Percentiles rank a stretch among this genome's conserved stretches.
Conservation (phyloP, 768 basidiomycete genomes). For the Gelatoporia subvermispora region DNA sequence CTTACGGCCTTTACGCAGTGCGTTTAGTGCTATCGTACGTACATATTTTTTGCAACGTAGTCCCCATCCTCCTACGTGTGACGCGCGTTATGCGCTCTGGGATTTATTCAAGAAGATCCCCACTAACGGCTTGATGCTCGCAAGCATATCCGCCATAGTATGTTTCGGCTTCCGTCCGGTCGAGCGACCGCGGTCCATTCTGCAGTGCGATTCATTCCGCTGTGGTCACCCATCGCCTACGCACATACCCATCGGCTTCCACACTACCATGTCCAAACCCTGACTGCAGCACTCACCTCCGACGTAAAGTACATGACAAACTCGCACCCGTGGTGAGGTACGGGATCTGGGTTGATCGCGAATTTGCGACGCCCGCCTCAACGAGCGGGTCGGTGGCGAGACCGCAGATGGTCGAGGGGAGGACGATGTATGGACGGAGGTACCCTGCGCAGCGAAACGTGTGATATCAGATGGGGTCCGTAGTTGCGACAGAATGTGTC, state of each 20-base stretch:
- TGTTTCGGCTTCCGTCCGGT: conserved; percentile 44
- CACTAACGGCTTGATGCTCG: conserved; percentile 37
- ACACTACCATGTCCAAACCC: no score
- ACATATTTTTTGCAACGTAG: no score
- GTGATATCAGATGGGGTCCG: conserved; percentile 30
- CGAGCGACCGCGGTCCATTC: conserved; percentile 19
- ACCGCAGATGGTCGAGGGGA: conserved; percentile 55
- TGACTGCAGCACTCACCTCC: not conserved
- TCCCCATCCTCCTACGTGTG: no score
- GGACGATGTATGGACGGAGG: conserved; percentile 44
- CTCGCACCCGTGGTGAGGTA: conserved; percentile 41
- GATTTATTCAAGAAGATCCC: conserved; percentile 7
- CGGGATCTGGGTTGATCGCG: conserved; percentile 46
- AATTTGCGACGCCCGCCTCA: conserved; percentile 46
- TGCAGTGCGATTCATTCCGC: conserved; percentile 10
- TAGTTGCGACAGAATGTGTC: not conserved
- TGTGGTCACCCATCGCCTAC: no score
- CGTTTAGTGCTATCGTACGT: no score
- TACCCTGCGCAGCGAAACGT: conserved; percentile 33
- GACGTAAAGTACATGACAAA: conserved; percentile 22
- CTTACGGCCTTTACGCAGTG: no score
- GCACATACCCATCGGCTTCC: no score
- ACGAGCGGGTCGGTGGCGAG: conserved; percentile 52
- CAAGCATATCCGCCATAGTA: conserved; percentile 36
- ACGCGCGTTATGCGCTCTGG: no score